Evolutionary conservation across 176 grass and related monocot genomes (phyloP), one percentile per base, ranked within the genome.

Genomic region (Zoysia japonica): DNA sequence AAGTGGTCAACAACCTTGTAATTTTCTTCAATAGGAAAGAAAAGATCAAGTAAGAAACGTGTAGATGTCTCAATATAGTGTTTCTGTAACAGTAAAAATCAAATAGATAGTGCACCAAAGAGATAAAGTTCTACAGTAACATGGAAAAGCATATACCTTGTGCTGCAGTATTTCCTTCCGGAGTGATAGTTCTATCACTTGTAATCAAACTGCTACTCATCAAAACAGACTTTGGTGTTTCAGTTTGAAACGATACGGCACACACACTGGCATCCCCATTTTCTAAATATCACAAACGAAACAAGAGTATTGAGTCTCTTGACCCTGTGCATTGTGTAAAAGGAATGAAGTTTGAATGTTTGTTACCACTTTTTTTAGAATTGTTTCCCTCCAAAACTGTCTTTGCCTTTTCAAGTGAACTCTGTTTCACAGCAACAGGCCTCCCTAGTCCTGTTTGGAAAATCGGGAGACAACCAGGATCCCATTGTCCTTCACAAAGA

Each of bases 401-500:
- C 78, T 51, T 70, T 90, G 89, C 85, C 38, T 93, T 97, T 81
- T 85, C 20, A 74, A 88, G 67, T 63, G 91, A 97, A 77, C 75
- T 86, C 39, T 86, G 57, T 51, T 80, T 78, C 47, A 90, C 61
- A 20, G 65, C 49, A 81, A 92, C 85, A 67, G 77, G 51, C 79
- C 37, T 91, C 68, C 94, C 87, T 64, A 80, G 61, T 80, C 89
- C 85, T 74, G 89, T 93, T 80, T 81, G 76, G 62, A 97, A 91
- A 68, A 89, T 20, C 76, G 87, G 87, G 81, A 80, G 77, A 75
- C 14, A 70, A 45, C 68, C 64, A 74, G 84, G 39, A 74, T 88
- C 68, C 41, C 49, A 7, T 83, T 78, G 61, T 70, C 73, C 81
- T 91, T 76, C 60, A 78, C 36, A 84, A 51, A 71, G 61, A 82